These are phyloP conservation scores for Phoenix dactylifera DNA, from an alignment of 176 grass and related monocot species.

Conservation along the genomic window DNA sequence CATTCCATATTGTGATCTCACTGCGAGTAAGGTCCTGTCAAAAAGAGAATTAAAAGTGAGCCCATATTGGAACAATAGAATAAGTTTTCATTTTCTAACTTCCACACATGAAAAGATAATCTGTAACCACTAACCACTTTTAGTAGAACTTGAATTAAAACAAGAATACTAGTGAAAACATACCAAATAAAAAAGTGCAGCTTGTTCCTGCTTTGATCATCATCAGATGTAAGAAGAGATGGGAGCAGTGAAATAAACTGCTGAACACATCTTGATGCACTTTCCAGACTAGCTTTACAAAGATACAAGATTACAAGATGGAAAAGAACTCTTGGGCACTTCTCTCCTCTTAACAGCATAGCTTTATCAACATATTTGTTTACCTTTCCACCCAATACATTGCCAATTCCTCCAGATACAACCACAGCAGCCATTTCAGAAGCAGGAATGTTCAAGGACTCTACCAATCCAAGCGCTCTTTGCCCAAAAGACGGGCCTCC, in stretches of 20 bases:
- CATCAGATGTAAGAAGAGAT: conserved; percentile 62
- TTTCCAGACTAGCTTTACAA: conserved; percentile 88
- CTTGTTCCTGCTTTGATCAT: conserved; percentile 78
- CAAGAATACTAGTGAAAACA: background rate
- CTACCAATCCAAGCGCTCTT: conserved; percentile 89
- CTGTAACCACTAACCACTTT: too few species aligned
- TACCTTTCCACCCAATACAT: conserved; percentile 57
- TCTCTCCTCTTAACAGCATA: conserved; percentile 86
- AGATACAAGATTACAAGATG: conserved; percentile 85
- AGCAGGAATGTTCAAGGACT: conserved; percentile 95
- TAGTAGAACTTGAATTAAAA: too few species aligned
- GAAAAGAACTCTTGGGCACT: conserved; percentile 76
- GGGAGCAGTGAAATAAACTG: conserved; percentile 85
- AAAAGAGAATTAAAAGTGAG: conserved; percentile 1
- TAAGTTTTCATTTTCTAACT: too few species aligned
- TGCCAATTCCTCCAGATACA: conserved; percentile 82
- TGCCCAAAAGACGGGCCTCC: conserved; percentile 68
- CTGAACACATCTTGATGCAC: conserved; percentile 59
- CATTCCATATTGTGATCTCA: conserved; percentile 60
- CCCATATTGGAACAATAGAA: too few species aligned
- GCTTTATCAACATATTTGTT: conserved; percentile 86
- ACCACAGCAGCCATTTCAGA: conserved; percentile 98
- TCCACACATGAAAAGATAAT: too few species aligned
- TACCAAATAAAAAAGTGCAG: conserved; percentile 94
- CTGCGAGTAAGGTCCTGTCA: conserved; percentile 69